A percentile compares a stretch with the other conserved stretches of the same genome.
These are phyloP conservation scores for Macaranga tanarius DNA, from an alignment of 441 rosid genomes.

Conservation along the genomic window DNA sequence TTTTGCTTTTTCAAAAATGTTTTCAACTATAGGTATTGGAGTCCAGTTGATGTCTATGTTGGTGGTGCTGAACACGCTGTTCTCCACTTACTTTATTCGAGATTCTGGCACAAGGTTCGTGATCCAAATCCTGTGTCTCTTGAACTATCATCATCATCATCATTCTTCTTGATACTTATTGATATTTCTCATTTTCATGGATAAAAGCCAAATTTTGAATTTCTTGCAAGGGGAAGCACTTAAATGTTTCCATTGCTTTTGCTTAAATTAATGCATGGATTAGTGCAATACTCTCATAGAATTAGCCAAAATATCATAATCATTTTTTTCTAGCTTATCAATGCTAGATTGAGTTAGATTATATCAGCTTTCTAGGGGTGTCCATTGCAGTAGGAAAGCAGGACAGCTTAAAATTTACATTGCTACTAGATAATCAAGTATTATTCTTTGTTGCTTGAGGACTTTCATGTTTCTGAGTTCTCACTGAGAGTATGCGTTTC, in stretches of 20 bases:
- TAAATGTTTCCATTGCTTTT: neutral
- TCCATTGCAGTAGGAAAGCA: neutral
- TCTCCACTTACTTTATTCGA: conserved; percentile 88
- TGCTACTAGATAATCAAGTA: conserved; percentile 1
- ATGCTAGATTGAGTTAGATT: neutral
- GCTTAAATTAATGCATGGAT: conserved; percentile 1
- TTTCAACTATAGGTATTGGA: conserved; percentile 70
- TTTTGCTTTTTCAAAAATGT: neutral
- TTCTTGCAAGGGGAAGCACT: conserved; percentile 15
- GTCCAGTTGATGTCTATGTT: conserved; percentile 92
- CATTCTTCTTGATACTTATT: neutral
- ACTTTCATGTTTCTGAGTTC: conserved; percentile 8
- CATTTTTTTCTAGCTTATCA: neutral
- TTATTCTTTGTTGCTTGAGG: conserved; percentile 6
- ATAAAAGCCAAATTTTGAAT: neutral
- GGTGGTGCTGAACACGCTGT: conserved; percentile 99
- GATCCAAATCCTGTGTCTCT: conserved; percentile 14
- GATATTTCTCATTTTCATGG: neutral
- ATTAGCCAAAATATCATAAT: neutral
- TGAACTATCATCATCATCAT: neutral
- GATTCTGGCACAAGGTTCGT: conserved; percentile 99
- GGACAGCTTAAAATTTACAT: conserved; percentile 5
- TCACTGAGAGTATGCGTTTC: conserved; percentile 19
- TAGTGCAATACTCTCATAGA: neutral
- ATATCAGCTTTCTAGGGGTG: neutral